Evolutionary conservation across 2,329 filamentous ascomycete genomes (phyloP).

Genomic region (Colletotrichum ledebouriae): DNA sequence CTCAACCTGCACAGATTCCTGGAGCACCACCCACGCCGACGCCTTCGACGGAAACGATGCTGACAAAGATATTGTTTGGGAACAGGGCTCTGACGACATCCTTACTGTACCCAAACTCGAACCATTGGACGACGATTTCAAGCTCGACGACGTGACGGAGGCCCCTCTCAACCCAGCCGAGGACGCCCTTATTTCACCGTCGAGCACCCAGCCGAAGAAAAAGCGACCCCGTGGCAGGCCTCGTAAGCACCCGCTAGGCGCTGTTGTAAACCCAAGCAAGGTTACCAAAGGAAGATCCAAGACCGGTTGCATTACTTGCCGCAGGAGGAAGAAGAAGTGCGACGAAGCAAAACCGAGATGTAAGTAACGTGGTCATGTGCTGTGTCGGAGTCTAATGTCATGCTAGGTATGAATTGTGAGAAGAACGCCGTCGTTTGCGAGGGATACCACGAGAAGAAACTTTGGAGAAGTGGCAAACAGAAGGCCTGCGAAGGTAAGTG

Average conservation of each 20-base stretch:
- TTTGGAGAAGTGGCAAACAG: constrained; percentile 89
- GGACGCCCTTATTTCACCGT: constrained; percentile 39
- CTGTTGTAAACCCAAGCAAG: constrained; percentile 72
- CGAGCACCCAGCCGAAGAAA: constrained; percentile 53
- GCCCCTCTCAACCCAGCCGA: constrained; percentile 51
- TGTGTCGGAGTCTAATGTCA: constrained; percentile 33
- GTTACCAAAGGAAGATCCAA: constrained; percentile 82
- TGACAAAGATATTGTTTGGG: constrained; percentile 61
- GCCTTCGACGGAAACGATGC: constrained; percentile 50
- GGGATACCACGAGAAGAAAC: constrained; percentile 87
- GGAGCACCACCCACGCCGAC: constrained; percentile 58
- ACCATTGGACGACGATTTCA: constrained; percentile 68
- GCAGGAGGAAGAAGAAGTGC: constrained; percentile 80
- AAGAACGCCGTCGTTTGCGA: constrained; percentile 95
- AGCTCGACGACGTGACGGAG: constrained; percentile 65
- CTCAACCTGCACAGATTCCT: constrained; percentile 61
- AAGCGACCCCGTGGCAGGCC: constrained; percentile 84
- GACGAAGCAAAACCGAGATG: constrained; percentile 77
- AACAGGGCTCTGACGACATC: constrained; percentile 60
- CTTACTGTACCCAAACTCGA: constrained; percentile 68
- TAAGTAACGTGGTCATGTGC: constrained; percentile 54
- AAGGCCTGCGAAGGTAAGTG: constrained; percentile 75
- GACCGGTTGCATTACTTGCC: constrained; percentile 77
- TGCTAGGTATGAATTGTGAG: constrained; percentile 84
- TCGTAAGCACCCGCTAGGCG: constrained; percentile 80